Percentiles rank a stretch among this genome's conserved stretches.
Conservation (phyloP, 1,284 basidiomycete genomes). For the Psilocybe mexicana region DNA sequence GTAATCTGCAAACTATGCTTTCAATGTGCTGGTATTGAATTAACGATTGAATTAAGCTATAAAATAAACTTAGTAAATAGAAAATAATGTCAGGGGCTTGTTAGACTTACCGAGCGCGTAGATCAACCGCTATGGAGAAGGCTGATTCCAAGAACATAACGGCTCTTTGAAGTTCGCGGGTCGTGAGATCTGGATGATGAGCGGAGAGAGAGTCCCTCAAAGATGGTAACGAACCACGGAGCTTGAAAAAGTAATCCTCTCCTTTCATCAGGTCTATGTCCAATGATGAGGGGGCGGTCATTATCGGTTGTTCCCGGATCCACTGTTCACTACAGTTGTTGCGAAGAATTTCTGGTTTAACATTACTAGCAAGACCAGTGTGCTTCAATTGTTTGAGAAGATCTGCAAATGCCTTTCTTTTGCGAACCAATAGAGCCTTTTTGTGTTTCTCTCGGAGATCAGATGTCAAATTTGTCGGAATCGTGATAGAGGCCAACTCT, state of each 20-base stretch:
- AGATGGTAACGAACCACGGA: slow-evolving; percentile 69
- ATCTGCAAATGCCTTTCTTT: slow-evolving; percentile 91
- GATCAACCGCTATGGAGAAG: slow-evolving; percentile 62
- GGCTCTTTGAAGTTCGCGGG: slow-evolving; percentile 84
- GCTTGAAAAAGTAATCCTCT: slow-evolving; percentile 74
- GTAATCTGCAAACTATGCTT: slow-evolving; percentile 29
- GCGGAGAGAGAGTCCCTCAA: slow-evolving; percentile 65
- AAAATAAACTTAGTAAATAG: slow-evolving; percentile 2
- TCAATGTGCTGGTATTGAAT: slow-evolving; percentile 28
- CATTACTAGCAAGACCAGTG: slow-evolving; percentile 73
- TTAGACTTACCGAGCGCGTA: slow-evolving; percentile 44
- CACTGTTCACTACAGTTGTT: slow-evolving; percentile 66
- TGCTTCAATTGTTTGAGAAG: slow-evolving; percentile 88
- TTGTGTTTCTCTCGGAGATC: slow-evolving; percentile 73
- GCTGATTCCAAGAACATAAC: slow-evolving; percentile 81
- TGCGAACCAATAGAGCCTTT: slow-evolving; percentile 81
- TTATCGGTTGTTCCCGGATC: slow-evolving; percentile 64
- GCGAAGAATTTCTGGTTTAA: slow-evolving; percentile 72
- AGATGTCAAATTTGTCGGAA: slow-evolving; percentile 46
- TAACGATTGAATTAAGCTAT: slow-evolving; percentile 40
- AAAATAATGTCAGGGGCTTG: background rate
- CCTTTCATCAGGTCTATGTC: slow-evolving; percentile 35
- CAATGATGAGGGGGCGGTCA: slow-evolving; percentile 26
- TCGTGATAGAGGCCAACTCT: slow-evolving; percentile 56
- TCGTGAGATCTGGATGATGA: slow-evolving; percentile 83